phyloP scores from a whole-genome alignment of 768 basidiomycete genomes.

The Boletus pseudo-olivaceus region DNA sequence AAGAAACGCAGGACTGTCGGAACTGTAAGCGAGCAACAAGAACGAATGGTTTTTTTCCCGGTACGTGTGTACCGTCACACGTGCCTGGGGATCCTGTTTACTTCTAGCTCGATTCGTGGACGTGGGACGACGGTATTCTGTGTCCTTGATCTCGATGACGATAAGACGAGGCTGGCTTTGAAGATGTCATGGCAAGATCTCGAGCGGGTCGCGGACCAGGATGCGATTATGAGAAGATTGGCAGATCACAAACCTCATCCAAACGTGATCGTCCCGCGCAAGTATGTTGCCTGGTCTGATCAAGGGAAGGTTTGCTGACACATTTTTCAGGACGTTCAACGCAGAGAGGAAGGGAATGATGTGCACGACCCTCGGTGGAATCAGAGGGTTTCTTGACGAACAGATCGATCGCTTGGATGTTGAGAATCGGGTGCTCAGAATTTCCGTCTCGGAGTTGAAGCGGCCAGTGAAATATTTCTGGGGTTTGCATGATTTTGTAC shows the following conservation, averaged over 20 bases:
- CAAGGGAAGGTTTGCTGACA: neutral
- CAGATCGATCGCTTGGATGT: neutral
- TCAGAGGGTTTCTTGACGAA: conserved; percentile 1
- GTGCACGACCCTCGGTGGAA: neutral
- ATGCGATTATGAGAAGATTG: neutral
- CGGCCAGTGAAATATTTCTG: too few species aligned
- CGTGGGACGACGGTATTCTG: too few species aligned
- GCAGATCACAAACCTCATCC: neutral
- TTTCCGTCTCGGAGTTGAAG: neutral
- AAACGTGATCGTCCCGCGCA: neutral
- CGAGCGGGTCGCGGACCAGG: too few species aligned
- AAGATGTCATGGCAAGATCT: too few species aligned
- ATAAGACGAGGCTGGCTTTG: too few species aligned
- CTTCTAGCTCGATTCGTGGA: too few species aligned
- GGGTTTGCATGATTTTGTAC: too few species aligned
- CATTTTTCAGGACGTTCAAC: neutral
- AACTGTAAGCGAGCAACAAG: neutral
- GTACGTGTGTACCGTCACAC: neutral
- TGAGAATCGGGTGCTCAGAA: conserved; percentile 1
- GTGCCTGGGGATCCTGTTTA: too few species aligned
- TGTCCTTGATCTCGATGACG: too few species aligned
- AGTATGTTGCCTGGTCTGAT: neutral
- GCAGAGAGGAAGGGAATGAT: too few species aligned
- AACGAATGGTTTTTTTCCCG: neutral
- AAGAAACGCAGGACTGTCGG: neutral